Percentiles rank a stretch among this genome's conserved stretches.
Conservation (phyloP, 2,329 filamentous ascomycete genomes). For the Talaromyces albobiverticillius region DNA sequence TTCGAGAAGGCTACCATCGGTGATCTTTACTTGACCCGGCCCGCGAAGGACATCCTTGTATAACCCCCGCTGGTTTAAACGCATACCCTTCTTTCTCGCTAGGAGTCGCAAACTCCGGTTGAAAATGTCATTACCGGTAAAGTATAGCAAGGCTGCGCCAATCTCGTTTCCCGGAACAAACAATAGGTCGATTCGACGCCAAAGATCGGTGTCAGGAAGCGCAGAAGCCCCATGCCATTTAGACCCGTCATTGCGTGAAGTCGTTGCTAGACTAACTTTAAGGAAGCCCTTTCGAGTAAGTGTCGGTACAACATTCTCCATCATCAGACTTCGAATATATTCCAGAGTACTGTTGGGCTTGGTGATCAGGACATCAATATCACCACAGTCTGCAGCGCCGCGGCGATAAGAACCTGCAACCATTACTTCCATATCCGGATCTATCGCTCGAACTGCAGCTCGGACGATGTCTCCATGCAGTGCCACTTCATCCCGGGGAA, state of each 20-base stretch:
- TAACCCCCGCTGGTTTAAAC: constrained; percentile 78
- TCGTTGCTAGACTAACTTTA: constrained; percentile 64
- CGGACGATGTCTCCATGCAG: constrained; percentile 65
- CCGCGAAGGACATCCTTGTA: constrained; percentile 68
- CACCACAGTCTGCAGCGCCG: constrained; percentile 69
- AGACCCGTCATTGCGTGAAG: constrained; percentile 56
- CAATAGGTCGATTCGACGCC: constrained; percentile 82
- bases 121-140: constrained; percentile 93
- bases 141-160: constrained; percentile 87
- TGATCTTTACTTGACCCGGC: constrained; percentile 57
- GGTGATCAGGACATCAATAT: constrained; percentile 83
- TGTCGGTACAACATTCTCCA: constrained; percentile 60
- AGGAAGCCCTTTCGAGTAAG: constrained; percentile 66
- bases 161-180: constrained; percentile 76
- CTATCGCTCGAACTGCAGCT: constrained; percentile 56
- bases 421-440: constrained; percentile 65
- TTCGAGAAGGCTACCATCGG: constrained; percentile 69
- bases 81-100: constrained; percentile 76
- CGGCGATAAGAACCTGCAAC: constrained; percentile 83
- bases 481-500: constrained; percentile 73
- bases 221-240: constrained; percentile 89
- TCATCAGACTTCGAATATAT: constrained; percentile 60
- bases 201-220: constrained; percentile 59
- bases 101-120: constrained; percentile 81
- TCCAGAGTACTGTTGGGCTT: constrained; percentile 57